Conservation (phyloP, 2,329 filamentous ascomycete genomes). For the Colletotrichum australisinense region DNA sequence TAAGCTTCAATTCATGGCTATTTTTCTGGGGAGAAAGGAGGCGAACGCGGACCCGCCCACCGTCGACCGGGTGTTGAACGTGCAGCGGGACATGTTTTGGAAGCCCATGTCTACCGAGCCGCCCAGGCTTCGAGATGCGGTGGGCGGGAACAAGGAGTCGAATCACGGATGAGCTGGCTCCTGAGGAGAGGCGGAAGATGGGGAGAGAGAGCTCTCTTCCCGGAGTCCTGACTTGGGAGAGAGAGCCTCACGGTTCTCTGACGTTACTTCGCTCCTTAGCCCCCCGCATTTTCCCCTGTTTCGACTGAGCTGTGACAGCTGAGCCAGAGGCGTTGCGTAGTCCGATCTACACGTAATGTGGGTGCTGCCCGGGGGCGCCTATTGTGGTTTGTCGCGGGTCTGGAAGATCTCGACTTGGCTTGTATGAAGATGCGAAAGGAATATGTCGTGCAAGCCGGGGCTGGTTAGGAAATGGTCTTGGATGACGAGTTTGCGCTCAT, state of each 20-base stretch:
- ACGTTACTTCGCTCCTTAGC: not conserved
- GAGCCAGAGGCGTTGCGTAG: slow-evolving; percentile 13
- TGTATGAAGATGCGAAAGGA: no score
- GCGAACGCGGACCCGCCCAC: no score
- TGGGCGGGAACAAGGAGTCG: not conserved
- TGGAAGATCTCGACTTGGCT: slow-evolving; percentile 1
- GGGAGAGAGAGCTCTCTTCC: no score
- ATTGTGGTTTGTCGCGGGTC: not conserved
- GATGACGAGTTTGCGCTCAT: no score
- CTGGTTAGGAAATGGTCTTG: no score
- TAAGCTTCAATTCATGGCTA: slow-evolving; percentile 29
- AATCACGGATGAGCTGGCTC: slow-evolving; percentile 5
- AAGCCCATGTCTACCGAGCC: not conserved
- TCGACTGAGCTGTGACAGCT: slow-evolving; percentile 17
- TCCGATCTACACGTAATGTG: slow-evolving; percentile 16
- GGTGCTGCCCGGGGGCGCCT: slow-evolving; percentile 2
- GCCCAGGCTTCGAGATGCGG: not conserved
- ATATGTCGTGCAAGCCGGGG: no score
- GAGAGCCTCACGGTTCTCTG: not conserved
- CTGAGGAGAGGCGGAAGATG: not conserved
- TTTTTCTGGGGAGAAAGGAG: not conserved
- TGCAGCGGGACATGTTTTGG: slow-evolving; percentile 26
- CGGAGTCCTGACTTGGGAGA: no score
- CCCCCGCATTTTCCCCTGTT: slow-evolving; percentile 21
- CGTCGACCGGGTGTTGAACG: not conserved